Evolutionary conservation across 2,329 filamentous ascomycete species (phyloP).

Genomic region (Talaromyces atroroseus): DNA sequence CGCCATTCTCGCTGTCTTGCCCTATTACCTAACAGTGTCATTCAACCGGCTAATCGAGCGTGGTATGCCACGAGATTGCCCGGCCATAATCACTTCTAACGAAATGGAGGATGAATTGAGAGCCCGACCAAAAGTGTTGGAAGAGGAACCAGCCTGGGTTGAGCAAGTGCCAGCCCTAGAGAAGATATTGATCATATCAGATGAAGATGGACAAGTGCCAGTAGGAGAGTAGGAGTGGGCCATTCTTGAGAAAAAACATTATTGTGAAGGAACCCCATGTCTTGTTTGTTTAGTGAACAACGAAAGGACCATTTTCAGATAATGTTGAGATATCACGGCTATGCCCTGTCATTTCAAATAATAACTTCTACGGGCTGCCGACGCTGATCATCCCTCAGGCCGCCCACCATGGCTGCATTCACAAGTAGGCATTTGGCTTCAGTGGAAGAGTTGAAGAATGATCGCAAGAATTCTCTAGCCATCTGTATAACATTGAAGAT

Average conservation of each 20-base stretch:
- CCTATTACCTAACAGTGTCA: not conserved
- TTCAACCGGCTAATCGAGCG: conserved; percentile 2
- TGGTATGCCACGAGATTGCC: conserved; percentile 3
- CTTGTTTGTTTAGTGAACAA: not conserved
- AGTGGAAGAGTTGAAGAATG: conserved; percentile 1
- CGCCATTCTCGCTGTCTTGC: conserved; percentile 2
- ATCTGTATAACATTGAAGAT: conserved; percentile 14
- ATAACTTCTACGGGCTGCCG: not conserved
- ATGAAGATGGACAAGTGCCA: not conserved
- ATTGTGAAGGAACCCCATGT: not conserved
- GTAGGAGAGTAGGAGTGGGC: not conserved
- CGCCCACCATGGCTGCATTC: not conserved
- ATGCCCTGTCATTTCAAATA: not conserved
- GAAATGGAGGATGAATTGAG: conserved; percentile 3
- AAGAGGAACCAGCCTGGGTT: not conserved
- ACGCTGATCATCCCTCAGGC: conserved; percentile 2
- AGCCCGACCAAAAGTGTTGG: not conserved
- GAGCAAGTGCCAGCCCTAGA: not conserved
- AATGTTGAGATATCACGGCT: no score
- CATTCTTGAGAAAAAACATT: not conserved
- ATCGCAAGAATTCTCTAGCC: conserved; percentile 4
- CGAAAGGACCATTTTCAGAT: no score
- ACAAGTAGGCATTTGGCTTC: conserved; percentile 22
- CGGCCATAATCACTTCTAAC: not conserved
- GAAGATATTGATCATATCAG: not conserved